Evolutionary conservation across 257 asterid species (phyloP).

Genomic region (Solanum chilense): DNA sequence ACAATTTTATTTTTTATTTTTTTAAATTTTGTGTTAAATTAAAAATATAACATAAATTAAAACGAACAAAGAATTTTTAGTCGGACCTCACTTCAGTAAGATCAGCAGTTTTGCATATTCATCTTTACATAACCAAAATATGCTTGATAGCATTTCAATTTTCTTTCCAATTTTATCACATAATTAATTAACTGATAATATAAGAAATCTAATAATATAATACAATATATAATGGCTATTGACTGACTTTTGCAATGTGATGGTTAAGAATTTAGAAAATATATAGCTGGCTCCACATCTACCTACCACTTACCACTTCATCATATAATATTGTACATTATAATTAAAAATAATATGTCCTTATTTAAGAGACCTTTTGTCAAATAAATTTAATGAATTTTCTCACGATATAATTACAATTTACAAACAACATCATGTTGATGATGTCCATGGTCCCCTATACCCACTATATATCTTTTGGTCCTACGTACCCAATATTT

Average conservation of each 20-base stretch:
- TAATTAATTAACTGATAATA: not conserved
- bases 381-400: not conserved
- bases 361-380: not conserved
- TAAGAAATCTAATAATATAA: not conserved
- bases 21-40: no score
- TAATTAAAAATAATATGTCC: not conserved
- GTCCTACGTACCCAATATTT: not conserved
- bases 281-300: not conserved
- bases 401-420: not conserved
- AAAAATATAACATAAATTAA: no score
- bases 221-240: not conserved
- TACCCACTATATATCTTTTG: not conserved
- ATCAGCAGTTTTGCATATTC: not conserved
- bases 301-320: slow-evolving; percentile 5
- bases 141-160: not conserved
- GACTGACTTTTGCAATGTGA: slow-evolving; percentile 8
- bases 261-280: not conserved
- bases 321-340: not conserved
- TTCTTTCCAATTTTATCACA: not conserved
- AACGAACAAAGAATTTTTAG: not conserved
- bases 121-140: not conserved
- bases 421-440: not conserved
- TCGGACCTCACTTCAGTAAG: not conserved
- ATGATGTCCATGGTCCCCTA: not conserved
- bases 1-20: no score